Base-by-base conservation (phyloP, 1,284 basidiomycete species). In the Rhodotorula mucilaginosa region DNA sequence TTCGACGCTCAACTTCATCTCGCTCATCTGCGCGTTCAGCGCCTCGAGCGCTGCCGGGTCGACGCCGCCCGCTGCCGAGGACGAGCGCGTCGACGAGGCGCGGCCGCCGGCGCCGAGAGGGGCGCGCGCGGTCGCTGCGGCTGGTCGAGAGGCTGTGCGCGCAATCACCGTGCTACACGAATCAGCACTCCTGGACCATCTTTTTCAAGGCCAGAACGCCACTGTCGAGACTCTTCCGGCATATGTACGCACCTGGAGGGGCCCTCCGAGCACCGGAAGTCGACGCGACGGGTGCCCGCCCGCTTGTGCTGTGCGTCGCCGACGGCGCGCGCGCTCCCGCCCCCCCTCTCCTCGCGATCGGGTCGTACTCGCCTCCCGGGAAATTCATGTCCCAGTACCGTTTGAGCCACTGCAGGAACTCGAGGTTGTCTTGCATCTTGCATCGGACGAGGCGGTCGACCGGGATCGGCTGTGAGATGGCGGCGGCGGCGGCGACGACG, bases 361-460 rank as follows among this genome's bases (percentile, higher is more conserved):
- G 85, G 80, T 99, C 94, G 80, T 99, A 99, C 12, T 85, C 86
- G 67, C 91, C 89, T 0, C 95, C 96, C 6, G 89, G 88, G 80
- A 89, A 95, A 84, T 97, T 92, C 59, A 87, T 83, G 80, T 98
- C 94, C 96, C 97, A 99, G 83, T 90, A 97, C 66, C 90, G 90
- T 81, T 95, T 95, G 79, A 93, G 86, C 96, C 96, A 99, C 82
- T 99, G 96, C 68, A 96, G 81, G 83, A 99, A 99, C 81, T 99
- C 97, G 77, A 99, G 89, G 82, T 99, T 99, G 83, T 99, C 97
- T 83, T 64, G 97, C 96, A 99, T 99, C 85, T 98, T 98, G 86
- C 96, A 99, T 83, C 96, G 96, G 61, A 94, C 88, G 65, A 99
- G 87, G 78, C 86, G 89, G 76, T 97, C 95, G 44, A 99, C 90